Evolutionary conservation across 352 stramenopile genomes (phyloP).

Genomic region (Nothophytophthora sp.): DNA sequence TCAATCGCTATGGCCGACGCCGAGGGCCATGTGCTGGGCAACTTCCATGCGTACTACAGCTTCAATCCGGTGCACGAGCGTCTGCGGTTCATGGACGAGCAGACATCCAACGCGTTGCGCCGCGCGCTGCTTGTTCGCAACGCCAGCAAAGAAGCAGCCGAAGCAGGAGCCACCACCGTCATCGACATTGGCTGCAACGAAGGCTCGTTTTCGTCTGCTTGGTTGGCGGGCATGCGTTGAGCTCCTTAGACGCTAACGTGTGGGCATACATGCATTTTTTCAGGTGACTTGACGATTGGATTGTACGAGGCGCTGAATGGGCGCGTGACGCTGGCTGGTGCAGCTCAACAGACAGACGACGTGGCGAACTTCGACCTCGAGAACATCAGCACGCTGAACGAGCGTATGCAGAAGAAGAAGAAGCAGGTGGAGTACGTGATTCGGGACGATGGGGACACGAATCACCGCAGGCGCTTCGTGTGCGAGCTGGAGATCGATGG

Average conservation of each 20-base stretch:
- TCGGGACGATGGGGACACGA: conserved; percentile 51
- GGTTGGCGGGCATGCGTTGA: neutral
- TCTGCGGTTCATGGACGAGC: conserved; percentile 69
- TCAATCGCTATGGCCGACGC: conserved; percentile 46
- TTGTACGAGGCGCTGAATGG: conserved; percentile 65
- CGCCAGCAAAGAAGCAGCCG: neutral
- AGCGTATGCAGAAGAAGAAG: conserved; percentile 68
- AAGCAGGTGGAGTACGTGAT: conserved; percentile 58
- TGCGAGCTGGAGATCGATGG: conserved; percentile 63
- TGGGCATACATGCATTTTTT: neutral
- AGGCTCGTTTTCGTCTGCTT: too few relatives aligned
- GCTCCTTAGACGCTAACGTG: too few relatives aligned
- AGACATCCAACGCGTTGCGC: conserved; percentile 41
- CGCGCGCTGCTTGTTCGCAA: conserved; percentile 36
- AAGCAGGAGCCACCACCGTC: conserved; percentile 36
- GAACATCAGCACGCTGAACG: conserved; percentile 69
- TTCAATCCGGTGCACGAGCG: conserved; percentile 79
- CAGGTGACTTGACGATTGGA: conserved; percentile 69
- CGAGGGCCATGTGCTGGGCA: conserved; percentile 76
- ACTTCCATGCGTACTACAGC: conserved; percentile 88
- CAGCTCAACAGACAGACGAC: conserved; percentile 19
- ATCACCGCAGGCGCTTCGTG: conserved; percentile 59
- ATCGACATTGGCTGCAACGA: conserved; percentile 88
- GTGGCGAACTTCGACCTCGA: conserved; percentile 52
- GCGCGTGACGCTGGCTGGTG: conserved; percentile 5